Base-by-base conservation (phyloP, 352 stramenopile genomes). In the Phytophthora meadii region DNA sequence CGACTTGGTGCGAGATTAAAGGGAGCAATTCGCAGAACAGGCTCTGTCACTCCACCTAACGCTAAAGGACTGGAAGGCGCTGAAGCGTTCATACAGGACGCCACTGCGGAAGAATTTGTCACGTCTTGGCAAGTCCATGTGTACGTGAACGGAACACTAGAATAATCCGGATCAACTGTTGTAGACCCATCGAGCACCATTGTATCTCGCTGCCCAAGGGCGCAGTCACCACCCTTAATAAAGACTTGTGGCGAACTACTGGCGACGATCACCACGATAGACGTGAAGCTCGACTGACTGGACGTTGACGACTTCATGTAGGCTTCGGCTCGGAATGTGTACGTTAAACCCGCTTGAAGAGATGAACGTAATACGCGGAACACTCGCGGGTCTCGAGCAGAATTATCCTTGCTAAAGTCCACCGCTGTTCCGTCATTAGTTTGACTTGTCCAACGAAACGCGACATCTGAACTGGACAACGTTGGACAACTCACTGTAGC, bases 261-360 rank as follows among this genome's bases (percentile, higher is more conserved):
- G 3, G 56, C 28, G 6, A 92, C 80, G 4, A 58, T 70, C 1
- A 92, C 67, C 1, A 63, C 47, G 17, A 90, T 78, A 0, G 67
- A 74, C 5, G 74, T 71, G 17, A 76, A 79, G 46, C 76, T 80
- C 8, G 56, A 57, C 34, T 70, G 61, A 49, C 63, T 64, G 36
- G 42, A 17, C 14, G 49, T 50, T 11, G 47, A 3, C 4, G 54
- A 54, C n/a, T 51, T 65, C 56, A 85, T 83, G 34, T 74, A 88
- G 1, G 76, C 82, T n/a, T 89, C 76, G 22, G 78, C 60, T 17
- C 61, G 70, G 46, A 94, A 88, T n/a, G 65, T 77, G 45, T 92
- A 92, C 2, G 72, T 79, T n/a, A 63, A 67, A 2, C 71, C 75
- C 5, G 68, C 64, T 15, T 74, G 54, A 0, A 94, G 54, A 8